Evolutionary conservation across 495 filamentous ascomycete species (phyloP).

Genomic region (Aspergillus panamensis): DNA sequence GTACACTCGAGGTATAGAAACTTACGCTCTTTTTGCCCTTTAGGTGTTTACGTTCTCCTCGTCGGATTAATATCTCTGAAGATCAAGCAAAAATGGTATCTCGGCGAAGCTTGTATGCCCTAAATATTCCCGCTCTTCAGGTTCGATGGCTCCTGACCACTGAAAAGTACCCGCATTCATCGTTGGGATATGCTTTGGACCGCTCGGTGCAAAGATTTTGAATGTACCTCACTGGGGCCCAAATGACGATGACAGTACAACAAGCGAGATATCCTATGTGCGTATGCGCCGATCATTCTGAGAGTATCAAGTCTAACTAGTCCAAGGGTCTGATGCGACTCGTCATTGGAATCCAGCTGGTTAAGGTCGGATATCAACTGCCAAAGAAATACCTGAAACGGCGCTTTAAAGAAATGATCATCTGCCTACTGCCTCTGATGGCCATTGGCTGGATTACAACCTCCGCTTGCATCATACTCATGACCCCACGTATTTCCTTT

Average conservation of each 20-base stretch:
- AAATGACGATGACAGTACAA: conserved; percentile 31
- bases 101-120: conserved; percentile 53
- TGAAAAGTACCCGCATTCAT: conserved; percentile 49
- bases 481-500: conserved; percentile 33
- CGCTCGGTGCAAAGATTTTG: conserved; percentile 46
- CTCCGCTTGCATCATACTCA: conserved; percentile 35
- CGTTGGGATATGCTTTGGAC: conserved; percentile 47
- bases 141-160: conserved; percentile 5
- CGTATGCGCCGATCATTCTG: conserved; percentile 9
- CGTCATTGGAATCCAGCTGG: conserved; percentile 54
- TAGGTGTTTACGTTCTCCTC: conserved; percentile 34
- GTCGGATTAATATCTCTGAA: conserved; percentile 51
- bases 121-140: conserved; percentile 2
- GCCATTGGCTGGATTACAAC: conserved; percentile 36
- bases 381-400: conserved; percentile 34
- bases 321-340: conserved; percentile 45
- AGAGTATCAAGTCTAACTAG: neutral
- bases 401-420: conserved; percentile 29
- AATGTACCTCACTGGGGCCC: conserved; percentile 43
- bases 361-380: conserved; percentile 34
- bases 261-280: conserved; percentile 45
- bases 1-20: neutral
- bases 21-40: neutral
- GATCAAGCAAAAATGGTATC: conserved; percentile 52
- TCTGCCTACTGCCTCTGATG: conserved; percentile 41